phyloP scores from a whole-genome alignment of 1,284 basidiomycete species.

The Apiotrichum sp. region DNA sequence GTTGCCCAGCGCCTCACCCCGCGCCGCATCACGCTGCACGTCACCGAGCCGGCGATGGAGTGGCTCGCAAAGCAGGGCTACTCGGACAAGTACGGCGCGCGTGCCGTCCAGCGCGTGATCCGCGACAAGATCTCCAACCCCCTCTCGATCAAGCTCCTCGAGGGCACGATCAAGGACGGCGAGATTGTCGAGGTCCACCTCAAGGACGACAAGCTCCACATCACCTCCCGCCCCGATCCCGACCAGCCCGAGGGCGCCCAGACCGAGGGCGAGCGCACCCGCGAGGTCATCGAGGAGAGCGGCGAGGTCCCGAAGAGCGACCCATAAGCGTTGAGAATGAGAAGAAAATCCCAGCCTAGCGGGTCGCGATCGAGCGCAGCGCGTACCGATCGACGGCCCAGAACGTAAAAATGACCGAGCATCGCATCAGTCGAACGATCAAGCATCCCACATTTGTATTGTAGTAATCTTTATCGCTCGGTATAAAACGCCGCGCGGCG shows the following conservation, averaged over 20 bases:
- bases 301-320: constrained; percentile 9
- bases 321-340: too few relatives aligned
- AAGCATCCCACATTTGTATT: too few relatives aligned
- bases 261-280: constrained; percentile 4
- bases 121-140: constrained; percentile 70
- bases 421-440: too few relatives aligned
- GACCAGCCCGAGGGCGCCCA: constrained; percentile 3
- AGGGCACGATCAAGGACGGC: constrained; percentile 68
- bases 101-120: constrained; percentile 75
- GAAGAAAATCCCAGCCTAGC: too few relatives aligned
- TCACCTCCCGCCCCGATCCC: constrained; percentile 14
- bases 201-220: constrained; percentile 46
- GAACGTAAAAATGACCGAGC: too few relatives aligned
- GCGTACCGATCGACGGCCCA: too few relatives aligned
- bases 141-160: constrained; percentile 66
- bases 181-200: constrained; percentile 57
- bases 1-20: constrained; percentile 61
- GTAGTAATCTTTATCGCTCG: too few relatives aligned
- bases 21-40: constrained; percentile 65
- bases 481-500: too few relatives aligned
- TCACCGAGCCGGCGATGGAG: constrained; percentile 58
- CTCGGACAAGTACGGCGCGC: constrained; percentile 75
- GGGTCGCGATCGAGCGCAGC: too few relatives aligned
- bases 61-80: constrained; percentile 79
- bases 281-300: constrained; percentile 12